Percentiles rank a stretch among this genome's conserved stretches.
Conservation (phyloP, 2,329 filamentous ascomycete species). For the Coniochaeta sp. region DNA sequence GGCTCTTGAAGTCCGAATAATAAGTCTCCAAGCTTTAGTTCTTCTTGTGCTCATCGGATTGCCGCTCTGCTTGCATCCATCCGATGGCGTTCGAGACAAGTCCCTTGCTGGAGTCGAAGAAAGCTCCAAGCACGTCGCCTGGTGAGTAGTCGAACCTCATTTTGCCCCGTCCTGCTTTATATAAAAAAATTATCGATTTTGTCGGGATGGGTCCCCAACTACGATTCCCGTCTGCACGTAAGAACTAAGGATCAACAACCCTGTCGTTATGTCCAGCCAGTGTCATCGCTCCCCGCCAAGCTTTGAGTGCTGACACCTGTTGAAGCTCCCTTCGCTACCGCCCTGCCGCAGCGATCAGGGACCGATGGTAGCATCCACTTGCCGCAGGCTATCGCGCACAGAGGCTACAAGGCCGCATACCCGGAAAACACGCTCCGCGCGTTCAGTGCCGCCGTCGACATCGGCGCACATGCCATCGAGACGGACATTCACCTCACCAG, state of each 20-base stretch:
- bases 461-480: conserved; percentile 75
- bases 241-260: neutral
- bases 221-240: neutral
- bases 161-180: too few species aligned
- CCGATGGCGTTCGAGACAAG: neutral
- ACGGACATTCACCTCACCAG: conserved; percentile 79
- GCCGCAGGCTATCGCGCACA: conserved; percentile 70
- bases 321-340: neutral
- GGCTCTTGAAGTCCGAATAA: neutral
- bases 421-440: conserved; percentile 84
- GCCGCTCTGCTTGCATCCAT: neutral
- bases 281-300: neutral
- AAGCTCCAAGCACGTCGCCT: neutral
- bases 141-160: neutral
- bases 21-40: neutral
- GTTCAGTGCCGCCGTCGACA: conserved; percentile 65
- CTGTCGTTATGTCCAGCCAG: neutral
- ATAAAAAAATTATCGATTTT: neutral
- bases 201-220: neutral
- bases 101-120: neutral
- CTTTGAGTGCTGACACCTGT: neutral
- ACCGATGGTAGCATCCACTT: conserved; percentile 20
- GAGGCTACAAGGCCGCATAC: conserved; percentile 67
- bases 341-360: neutral
- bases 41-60: neutral